Base-by-base conservation (phyloP, 202 grass and related monocot species). In the Setaria italica region DNA sequence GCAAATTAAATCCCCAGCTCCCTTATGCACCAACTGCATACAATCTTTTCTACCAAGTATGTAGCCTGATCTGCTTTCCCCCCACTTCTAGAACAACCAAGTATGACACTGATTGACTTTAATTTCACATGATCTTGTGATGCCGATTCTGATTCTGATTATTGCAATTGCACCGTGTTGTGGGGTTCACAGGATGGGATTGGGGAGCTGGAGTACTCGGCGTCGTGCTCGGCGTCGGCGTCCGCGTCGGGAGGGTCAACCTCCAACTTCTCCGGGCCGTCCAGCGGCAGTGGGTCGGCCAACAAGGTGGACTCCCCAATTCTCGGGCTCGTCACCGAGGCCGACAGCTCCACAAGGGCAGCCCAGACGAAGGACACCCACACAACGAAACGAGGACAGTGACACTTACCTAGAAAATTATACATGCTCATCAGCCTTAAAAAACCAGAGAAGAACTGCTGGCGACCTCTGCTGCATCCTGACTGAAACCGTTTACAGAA, bases 281-380 rank as follows among this genome's bases (percentile, higher is more conserved):
- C 89, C 34, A 90, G 89, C 62, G 70, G 88, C 9, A 78, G 89
- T 13, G 76, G 85, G 70, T 90, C 85, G 10, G 81, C 85, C 70
- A 76, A 85, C 81, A 90, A 82, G 35, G 54, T 84, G 62, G 89
- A 86, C 80, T 90, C 89, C 0, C 89, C 89, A 0, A 90, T 90
- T 41, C 80, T 90, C 11, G 89, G 89, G 25, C 85, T 90, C 19
- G 81, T 90, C 81, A 83, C 70, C 3, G 65, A 78, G 51, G 42
- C 80, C 30, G 48, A 46, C 80, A 83, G 67, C 19, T 25, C 45
- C 59, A 60, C 70, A 34, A 42, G 41, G 0, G 10, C 19, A 7
- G 2, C 74, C 20, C 80, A 50, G 34, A 6, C 11, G 42, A 0
- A 54, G 21, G 21, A 35, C 49, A 46, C 3, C 16, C 67, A 34